Percentiles rank a stretch among this genome's conserved stretches.
These are phyloP conservation scores for Epichloe gansuensis DNA, from an alignment of 2,329 filamentous ascomycete species.

Conservation along the genomic window DNA sequence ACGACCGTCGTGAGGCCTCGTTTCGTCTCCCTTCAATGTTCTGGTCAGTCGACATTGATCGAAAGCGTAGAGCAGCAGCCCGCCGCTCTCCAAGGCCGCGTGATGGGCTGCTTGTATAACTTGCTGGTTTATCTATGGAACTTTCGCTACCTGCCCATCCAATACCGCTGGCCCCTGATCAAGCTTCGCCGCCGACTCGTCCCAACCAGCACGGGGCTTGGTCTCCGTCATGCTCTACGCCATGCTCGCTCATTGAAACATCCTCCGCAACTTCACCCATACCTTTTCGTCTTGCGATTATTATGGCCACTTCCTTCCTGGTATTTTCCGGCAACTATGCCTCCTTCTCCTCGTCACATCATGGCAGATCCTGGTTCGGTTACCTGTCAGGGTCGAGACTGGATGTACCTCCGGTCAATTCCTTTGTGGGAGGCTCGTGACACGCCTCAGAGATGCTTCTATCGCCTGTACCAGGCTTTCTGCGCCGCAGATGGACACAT, in stretches of 20 bases:
- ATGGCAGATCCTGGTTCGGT: conserved; percentile 7
- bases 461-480: conserved; percentile 17
- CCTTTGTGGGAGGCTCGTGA: conserved; percentile 13
- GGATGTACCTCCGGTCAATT: conserved; percentile 8
- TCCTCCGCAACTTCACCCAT: conserved; percentile 3
- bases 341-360: conserved; percentile 8
- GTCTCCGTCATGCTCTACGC: conserved; percentile 7
- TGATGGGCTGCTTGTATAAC: neutral
- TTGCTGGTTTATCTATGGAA: conserved; percentile 9
- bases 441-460: conserved; percentile 15
- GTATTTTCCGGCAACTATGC: conserved; percentile 5
- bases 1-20: neutral
- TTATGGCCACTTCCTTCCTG: conserved; percentile 8
- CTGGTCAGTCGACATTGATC: no score
- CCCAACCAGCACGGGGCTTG: conserved; percentile 6
- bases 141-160: conserved; percentile 10
- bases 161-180: conserved; percentile 9
- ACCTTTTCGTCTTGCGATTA: conserved; percentile 7
- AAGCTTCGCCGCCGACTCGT: conserved; percentile 9
- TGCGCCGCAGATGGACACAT: conserved; percentile 13
- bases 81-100: neutral
- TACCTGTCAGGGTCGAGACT: conserved; percentile 5
- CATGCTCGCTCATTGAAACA: conserved; percentile 2
- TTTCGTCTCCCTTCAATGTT: neutral
- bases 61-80: neutral